Evolutionary conservation across 2,329 filamentous ascomycete genomes (phyloP).

Genomic region (Purpureocillium takamizusanense): DNA sequence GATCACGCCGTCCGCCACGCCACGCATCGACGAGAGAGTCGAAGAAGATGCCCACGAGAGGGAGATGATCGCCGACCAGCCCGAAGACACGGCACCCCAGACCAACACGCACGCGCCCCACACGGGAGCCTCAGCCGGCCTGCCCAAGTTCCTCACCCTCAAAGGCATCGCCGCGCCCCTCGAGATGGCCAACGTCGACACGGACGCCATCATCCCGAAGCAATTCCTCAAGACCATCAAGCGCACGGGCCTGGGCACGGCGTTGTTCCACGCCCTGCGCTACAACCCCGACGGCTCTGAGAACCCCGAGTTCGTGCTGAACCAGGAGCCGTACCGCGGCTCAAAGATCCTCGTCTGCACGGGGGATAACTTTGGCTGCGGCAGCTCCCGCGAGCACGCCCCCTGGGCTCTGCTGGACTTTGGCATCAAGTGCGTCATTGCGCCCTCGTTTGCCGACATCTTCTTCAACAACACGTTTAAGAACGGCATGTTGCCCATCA

Average conservation of each 20-base stretch:
- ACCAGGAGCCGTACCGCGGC: constrained; percentile 75
- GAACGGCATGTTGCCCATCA: constrained; percentile 93
- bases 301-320: constrained; percentile 78
- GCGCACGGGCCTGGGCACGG: constrained; percentile 81
- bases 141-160: constrained; percentile 75
- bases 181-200: constrained; percentile 87
- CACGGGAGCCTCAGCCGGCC: constrained; percentile 43
- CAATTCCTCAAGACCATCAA: constrained; percentile 99
- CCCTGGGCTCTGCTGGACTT: constrained; percentile 97
- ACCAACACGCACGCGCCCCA: constrained; percentile 48
- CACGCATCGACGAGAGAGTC: constrained; percentile 44
- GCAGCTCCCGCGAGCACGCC: constrained; percentile 85
- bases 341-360: constrained; percentile 88
- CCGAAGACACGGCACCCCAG: constrained; percentile 55
- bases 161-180: constrained; percentile 84
- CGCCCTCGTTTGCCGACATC: constrained; percentile 66
- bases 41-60: constrained; percentile 41
- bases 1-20: constrained; percentile 24
- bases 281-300: constrained; percentile 66
- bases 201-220: constrained; percentile 98
- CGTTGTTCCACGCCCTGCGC: constrained; percentile 79
- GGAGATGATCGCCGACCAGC: constrained; percentile 46
- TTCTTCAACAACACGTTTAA: constrained; percentile 99
- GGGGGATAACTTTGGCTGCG: constrained; percentile 91
- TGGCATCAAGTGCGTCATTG: constrained; percentile 89